Conservation (phyloP, 176 grass and related monocot species). For the Zoysia pacifica region DNA sequence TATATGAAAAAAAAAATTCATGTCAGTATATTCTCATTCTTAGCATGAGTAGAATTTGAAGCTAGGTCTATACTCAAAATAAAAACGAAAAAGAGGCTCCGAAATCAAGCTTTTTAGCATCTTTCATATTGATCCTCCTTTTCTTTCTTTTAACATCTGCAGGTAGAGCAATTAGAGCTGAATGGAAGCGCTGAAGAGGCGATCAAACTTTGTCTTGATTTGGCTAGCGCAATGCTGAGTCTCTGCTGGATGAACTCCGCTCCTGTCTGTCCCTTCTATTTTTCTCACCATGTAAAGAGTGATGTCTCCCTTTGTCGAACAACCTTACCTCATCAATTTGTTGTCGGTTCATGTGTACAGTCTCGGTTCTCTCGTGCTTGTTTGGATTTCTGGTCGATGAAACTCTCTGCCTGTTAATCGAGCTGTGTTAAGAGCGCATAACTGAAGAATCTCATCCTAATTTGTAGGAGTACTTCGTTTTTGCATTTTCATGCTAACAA, state of each 20-base stretch:
- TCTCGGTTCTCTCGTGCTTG: neutral
- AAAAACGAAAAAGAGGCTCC: neutral
- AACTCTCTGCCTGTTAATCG: constrained; percentile 30
- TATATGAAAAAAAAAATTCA: neutral
- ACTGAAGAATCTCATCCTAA: constrained; percentile 18
- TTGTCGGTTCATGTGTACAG: constrained; percentile 32
- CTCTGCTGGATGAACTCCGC: constrained; percentile 31
- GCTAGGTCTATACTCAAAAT: neutral
- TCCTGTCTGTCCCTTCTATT: constrained; percentile 38
- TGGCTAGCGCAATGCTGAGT: constrained; percentile 9
- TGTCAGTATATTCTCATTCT: neutral
- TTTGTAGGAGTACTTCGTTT: neutral
- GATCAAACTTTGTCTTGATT: constrained; percentile 12
- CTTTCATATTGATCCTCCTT: neutral
- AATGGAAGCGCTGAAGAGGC: constrained; percentile 73
- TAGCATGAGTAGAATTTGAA: neutral
- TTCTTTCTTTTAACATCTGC: constrained; percentile 29
- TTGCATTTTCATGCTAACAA: neutral
- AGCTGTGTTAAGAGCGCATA: constrained; percentile 17
- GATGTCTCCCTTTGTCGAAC: constrained; percentile 36
- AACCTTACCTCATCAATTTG: constrained; percentile 47
- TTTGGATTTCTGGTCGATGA: constrained; percentile 16
- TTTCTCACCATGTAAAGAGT: constrained; percentile 50
- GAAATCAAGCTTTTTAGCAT: neutral
- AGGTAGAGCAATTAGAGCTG: constrained; percentile 64